Conservation (phyloP, 345 rosid species). For the Corymbia maculata region DNA sequence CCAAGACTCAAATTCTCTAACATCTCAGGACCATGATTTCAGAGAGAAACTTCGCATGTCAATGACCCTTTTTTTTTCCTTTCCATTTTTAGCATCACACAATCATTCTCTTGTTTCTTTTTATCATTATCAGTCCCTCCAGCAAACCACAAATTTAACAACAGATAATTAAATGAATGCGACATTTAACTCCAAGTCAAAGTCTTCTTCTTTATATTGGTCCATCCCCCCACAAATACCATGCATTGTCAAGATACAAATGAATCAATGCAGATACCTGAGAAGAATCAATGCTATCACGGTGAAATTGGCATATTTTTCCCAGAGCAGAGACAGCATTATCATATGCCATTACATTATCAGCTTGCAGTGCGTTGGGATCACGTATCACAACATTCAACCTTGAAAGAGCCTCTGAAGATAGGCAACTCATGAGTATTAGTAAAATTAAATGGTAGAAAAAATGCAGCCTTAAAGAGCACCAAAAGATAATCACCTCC, state of each 20-base stretch:
- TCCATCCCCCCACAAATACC: not conserved
- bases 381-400: conserved; percentile 74
- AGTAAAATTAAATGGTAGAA: not conserved
- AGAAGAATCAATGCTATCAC: conserved; percentile 76
- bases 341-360: conserved; percentile 94
- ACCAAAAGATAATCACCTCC: conserved; percentile 50
- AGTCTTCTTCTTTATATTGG: not conserved
- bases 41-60: not conserved
- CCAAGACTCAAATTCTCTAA: not conserved
- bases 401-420: conserved; percentile 93
- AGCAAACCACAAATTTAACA: not conserved
- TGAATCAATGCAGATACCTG: conserved; percentile 40
- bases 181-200: not conserved
- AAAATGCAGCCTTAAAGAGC: not conserved
- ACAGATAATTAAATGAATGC: not conserved
- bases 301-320: conserved; percentile 88
- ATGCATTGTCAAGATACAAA: not conserved
- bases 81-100: not conserved
- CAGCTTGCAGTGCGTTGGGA: conserved; percentile 75
- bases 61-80: not conserved
- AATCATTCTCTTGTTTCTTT: not conserved
- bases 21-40: not conserved
- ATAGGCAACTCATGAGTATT: conserved; percentile 10
- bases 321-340: conserved; percentile 99
- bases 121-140: not conserved